Evolutionary conservation across 1,284 basidiomycete species (phyloP).

Genomic region (Microbotryomycetes sp.): DNA sequence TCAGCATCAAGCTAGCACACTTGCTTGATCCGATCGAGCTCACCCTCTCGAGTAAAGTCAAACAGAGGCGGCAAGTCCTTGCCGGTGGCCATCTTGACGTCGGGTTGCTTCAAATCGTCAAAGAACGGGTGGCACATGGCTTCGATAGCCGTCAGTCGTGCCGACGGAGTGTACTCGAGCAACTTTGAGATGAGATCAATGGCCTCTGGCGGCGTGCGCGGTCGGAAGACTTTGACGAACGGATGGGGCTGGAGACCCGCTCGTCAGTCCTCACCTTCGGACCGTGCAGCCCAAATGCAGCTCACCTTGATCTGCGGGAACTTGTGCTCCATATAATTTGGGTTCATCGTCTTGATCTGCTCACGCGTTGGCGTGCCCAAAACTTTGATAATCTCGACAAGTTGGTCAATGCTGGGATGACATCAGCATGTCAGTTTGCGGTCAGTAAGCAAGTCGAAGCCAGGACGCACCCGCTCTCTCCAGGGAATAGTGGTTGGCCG

Average conservation of each 20-base stretch:
- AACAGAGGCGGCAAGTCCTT: slow-evolving; percentile 91
- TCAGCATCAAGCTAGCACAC: not conserved
- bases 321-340: slow-evolving; percentile 99
- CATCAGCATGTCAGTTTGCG: too few relatives aligned
- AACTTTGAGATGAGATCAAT: slow-evolving; percentile 93
- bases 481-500: slow-evolving; percentile 96
- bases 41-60: slow-evolving; percentile 92
- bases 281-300: not conserved
- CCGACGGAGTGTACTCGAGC: slow-evolving; percentile 93
- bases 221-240: slow-evolving; percentile 81
- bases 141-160: slow-evolving; percentile 83
- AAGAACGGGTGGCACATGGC: slow-evolving; percentile 90
- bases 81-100: slow-evolving; percentile 90
- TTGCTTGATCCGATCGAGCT: slow-evolving; percentile 42
- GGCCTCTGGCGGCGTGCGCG: slow-evolving; percentile 89
- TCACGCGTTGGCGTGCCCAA: slow-evolving; percentile 95
- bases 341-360: slow-evolving; percentile 99
- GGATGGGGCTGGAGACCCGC: slow-evolving; percentile 36
- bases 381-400: slow-evolving; percentile 99
- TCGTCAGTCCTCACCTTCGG: too few relatives aligned
- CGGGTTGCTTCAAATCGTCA: slow-evolving; percentile 84
- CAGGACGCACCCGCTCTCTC: slow-evolving; percentile 66
- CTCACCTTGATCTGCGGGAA: slow-evolving; percentile 99
- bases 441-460: not conserved
- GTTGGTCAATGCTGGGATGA: slow-evolving; percentile 97